Conservation (phyloP, 805 yeast genomes). For the Diddensiella transvaalensis region DNA sequence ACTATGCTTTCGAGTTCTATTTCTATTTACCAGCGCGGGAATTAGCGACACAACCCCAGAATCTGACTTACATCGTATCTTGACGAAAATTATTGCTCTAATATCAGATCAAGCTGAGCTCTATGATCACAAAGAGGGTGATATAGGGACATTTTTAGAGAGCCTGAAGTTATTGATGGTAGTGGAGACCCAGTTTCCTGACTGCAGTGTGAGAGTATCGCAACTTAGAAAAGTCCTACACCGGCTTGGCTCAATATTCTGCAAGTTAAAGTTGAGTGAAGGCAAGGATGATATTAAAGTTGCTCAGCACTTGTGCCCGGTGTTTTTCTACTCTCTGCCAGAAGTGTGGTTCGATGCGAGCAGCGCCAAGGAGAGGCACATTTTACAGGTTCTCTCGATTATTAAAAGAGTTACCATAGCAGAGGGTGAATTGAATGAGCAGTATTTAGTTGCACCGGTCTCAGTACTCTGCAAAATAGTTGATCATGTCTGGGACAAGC, state of each 20-base stretch:
- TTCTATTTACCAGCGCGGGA: not conserved
- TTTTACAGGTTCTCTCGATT: not conserved
- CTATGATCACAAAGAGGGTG: no score
- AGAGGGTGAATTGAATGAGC: not conserved
- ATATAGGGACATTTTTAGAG: not conserved
- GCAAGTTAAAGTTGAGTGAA: no score
- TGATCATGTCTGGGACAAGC: not conserved
- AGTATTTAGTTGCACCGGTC: not conserved
- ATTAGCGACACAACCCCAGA: no score
- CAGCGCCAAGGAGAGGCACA: not conserved
- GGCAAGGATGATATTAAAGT: not conserved
- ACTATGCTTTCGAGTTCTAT: not conserved
- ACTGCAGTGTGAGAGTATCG: not conserved
- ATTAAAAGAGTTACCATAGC: not conserved
- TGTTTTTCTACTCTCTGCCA: not conserved
- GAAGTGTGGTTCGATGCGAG: not conserved
- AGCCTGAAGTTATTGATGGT: not conserved
- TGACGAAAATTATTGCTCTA: no score
- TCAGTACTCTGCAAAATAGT: not conserved
- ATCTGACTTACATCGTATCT: no score
- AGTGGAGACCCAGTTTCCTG: not conserved
- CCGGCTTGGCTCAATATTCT: not conserved
- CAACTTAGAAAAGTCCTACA: not conserved
- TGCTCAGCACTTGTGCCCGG: not conserved
- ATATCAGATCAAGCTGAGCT: no score